Percentiles rank a stretch among this genome's conserved stretches.
These are phyloP conservation scores for Agrocybe pediades DNA, from an alignment of 768 basidiomycete genomes.

Conservation along the genomic window DNA sequence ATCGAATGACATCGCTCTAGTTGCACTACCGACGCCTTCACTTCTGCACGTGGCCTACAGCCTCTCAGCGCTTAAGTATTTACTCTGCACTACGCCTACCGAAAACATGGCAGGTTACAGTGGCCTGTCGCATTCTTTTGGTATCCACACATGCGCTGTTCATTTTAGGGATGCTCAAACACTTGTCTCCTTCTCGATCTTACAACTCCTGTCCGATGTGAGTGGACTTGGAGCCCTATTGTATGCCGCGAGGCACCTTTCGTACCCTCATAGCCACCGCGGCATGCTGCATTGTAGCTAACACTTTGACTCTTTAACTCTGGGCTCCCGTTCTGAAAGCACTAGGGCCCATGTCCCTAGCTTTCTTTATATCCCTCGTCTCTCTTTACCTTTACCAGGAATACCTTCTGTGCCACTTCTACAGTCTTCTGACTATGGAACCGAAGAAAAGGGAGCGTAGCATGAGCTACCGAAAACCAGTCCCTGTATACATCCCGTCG, in stretches of 20 bases:
- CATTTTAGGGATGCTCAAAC: neutral
- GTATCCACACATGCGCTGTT: neutral
- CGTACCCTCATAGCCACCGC: neutral
- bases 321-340: neutral
- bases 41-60: neutral
- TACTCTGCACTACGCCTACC: neutral
- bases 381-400: neutral
- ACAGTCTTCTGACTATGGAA: neutral
- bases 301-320: neutral
- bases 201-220: neutral
- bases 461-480: conserved; percentile 74
- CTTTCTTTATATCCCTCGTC: neutral
- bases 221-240: neutral
- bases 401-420: neutral
- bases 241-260: neutral
- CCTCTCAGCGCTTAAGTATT: neutral
- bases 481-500: conserved; percentile 66
- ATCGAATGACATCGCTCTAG: neutral
- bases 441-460: conserved; percentile 33
- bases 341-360: neutral
- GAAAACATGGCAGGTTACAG: neutral
- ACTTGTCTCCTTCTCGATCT: neutral
- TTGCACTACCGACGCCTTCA: neutral
- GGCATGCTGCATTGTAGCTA: neutral
- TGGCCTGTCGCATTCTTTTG: neutral